Percentiles rank a stretch among this genome's conserved stretches.
Conservation (phyloP, 805 yeast species). For the Starmerella sp. region DNA sequence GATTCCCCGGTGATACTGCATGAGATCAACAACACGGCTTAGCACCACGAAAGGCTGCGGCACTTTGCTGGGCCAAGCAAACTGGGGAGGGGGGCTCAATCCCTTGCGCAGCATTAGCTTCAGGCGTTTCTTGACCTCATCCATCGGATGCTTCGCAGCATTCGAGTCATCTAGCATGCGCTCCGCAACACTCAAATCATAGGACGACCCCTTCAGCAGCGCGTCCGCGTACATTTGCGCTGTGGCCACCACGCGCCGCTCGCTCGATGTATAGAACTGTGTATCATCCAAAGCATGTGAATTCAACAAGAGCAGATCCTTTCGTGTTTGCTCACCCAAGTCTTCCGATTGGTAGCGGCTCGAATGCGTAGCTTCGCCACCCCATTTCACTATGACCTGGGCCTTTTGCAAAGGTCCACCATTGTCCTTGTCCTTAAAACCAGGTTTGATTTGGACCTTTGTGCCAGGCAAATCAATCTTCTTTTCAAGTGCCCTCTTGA, state of each 20-base stretch:
- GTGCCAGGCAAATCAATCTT: constrained; percentile 91
- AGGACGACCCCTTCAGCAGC: constrained; percentile 63
- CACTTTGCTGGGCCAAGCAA: constrained; percentile 97
- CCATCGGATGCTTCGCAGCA: constrained; percentile 97
- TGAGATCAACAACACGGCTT: constrained; percentile 84
- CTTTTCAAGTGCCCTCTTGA: constrained; percentile 75
- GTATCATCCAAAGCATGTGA: constrained; percentile 76
- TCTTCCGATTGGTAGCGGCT: constrained; percentile 91
- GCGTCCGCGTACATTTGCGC: constrained; percentile 82
- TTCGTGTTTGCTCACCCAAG: constrained; percentile 90
- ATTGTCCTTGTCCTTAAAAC: constrained; percentile 30
- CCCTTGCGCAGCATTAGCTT: constrained; percentile 93
- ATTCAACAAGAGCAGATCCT: constrained; percentile 77
- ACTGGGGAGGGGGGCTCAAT: constrained; percentile 91
- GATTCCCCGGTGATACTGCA: constrained; percentile 79
- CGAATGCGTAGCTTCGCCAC: constrained; percentile 98
- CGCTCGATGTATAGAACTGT: constrained; percentile 80
- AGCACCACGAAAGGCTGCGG: constrained; percentile 94
- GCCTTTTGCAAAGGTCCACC: constrained; percentile 72
- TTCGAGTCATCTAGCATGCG: constrained; percentile 91
- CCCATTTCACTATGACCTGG: constrained; percentile 94
- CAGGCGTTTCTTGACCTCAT: constrained; percentile 89
- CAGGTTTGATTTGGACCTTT: constrained; percentile 88
- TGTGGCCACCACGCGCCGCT: constrained; percentile 84
- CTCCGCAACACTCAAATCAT: constrained; percentile 69